A percentile compares a stretch with the other conserved stretches of the same genome.
These are phyloP conservation scores for Salix viminalis DNA, from an alignment of 345 rosid species.

Conservation along the genomic window DNA sequence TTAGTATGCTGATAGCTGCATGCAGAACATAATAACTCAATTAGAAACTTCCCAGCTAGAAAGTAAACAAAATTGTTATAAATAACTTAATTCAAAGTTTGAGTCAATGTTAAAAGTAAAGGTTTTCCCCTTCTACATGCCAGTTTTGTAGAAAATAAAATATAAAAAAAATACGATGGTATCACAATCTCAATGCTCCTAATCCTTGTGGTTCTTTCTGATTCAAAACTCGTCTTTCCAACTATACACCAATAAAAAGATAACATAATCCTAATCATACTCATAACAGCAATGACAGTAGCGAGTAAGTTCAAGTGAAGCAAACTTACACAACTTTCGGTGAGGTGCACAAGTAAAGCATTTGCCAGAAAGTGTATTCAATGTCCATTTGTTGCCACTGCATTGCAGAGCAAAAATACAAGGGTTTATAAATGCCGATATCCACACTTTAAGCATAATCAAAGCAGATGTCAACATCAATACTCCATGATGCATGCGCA, in stretches of 20 bases:
- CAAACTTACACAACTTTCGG: slow-evolving; percentile 92
- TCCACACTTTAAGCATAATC: background rate
- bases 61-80: background rate
- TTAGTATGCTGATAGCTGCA: slow-evolving; percentile 99
- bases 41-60: slow-evolving; percentile 22
- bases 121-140: background rate
- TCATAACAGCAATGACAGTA: background rate
- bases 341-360: slow-evolving; percentile 95
- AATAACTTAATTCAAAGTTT: background rate
- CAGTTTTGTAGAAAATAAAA: background rate
- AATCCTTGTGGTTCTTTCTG: background rate
- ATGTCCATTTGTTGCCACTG: slow-evolving; percentile 99
- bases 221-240: background rate
- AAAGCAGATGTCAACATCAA: background rate
- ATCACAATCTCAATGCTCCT: background rate
- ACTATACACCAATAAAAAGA: background rate
- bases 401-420: slow-evolving; percentile 24
- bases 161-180: background rate
- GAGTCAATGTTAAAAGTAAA: background rate
- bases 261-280: background rate
- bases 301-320: background rate
- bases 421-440: background rate
- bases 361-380: slow-evolving; percentile 99
- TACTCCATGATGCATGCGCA: background rate
- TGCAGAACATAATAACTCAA: slow-evolving; percentile 43